Conservation (phyloP, 2,329 filamentous ascomycete genomes). For the Ascocoryne sarcoides region DNA sequence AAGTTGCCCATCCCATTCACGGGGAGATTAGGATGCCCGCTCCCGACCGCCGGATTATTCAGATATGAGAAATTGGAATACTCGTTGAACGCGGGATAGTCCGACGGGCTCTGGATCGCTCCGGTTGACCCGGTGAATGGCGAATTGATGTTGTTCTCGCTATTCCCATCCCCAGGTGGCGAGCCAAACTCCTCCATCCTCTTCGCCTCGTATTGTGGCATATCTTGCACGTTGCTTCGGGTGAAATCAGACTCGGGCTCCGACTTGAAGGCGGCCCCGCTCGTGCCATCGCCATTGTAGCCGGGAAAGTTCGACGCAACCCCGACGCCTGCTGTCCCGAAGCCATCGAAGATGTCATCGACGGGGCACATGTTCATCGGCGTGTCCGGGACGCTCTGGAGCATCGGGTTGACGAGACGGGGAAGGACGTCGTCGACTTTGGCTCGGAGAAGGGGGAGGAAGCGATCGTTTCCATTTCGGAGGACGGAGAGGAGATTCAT, state of each 20-base stretch:
- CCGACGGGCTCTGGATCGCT: conserved; percentile 21
- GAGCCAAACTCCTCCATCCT: conserved; percentile 23
- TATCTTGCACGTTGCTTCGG: conserved; percentile 9
- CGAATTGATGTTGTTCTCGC: conserved; percentile 8
- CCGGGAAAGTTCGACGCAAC: conserved; percentile 23
- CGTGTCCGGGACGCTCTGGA: conserved; percentile 50
- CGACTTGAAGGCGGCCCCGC: conserved; percentile 24
- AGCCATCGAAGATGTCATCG: conserved; percentile 58
- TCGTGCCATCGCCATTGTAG: conserved; percentile 21
- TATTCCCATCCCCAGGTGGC: conserved; percentile 13
- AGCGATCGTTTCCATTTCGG: conserved; percentile 67
- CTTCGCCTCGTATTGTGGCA: conserved; percentile 19
- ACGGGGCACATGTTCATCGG: conserved; percentile 28
- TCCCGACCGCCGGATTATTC: conserved; percentile 3
- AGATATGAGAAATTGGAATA: conserved; percentile 20
- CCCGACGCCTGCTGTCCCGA: conserved; percentile 52
- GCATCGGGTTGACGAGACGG: conserved; percentile 49
- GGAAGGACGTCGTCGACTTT: conserved; percentile 69
- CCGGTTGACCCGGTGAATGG: conserved; percentile 17
- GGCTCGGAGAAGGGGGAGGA: conserved; percentile 65
- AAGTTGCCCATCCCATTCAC: conserved; percentile 9
- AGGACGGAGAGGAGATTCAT: conserved; percentile 59
- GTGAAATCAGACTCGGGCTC: conserved; percentile 20
- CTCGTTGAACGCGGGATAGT: conserved; percentile 17
- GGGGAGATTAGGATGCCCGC: too few relatives aligned